Conservation (phyloP, 495 filamentous ascomycete species). For the Terfezia claveryi region DNA sequence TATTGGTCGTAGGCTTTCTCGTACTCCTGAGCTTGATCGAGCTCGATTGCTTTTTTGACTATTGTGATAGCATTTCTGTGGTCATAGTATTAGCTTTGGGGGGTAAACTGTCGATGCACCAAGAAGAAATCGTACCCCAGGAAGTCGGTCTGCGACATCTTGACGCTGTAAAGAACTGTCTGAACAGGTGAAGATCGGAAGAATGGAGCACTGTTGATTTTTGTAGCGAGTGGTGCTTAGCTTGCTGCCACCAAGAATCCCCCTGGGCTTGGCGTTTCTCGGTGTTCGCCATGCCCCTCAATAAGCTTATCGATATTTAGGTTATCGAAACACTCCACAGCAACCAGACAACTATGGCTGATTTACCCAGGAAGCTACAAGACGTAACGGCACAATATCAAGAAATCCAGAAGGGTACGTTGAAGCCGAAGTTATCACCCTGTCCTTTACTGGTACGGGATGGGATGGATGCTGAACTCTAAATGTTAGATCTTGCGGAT, state of each 20-base stretch:
- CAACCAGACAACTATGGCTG: constrained; percentile 8
- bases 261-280: no score
- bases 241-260: no score
- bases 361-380: constrained; percentile 40
- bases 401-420: constrained; percentile 55
- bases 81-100: no score
- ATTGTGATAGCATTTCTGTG: constrained; percentile 55
- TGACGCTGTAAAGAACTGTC: no score
- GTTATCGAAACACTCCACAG: background rate
- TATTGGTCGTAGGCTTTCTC: constrained; percentile 89
- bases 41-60: constrained; percentile 92
- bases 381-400: constrained; percentile 69
- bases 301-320: no score
- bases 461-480: background rate
- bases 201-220: no score
- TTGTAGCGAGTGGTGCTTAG: no score
- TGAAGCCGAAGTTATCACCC: background rate
- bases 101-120: no score
- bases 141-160: constrained; percentile 94
- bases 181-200: no score
- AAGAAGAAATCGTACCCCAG: constrained; percentile 29
- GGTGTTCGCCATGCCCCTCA: no score
- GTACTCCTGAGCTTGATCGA: constrained; percentile 86
- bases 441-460: background rate
- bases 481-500: constrained; percentile 47